Evolutionary conservation across 2,329 filamentous ascomycete genomes (phyloP).

Genomic region (Claviceps spartinae): DNA sequence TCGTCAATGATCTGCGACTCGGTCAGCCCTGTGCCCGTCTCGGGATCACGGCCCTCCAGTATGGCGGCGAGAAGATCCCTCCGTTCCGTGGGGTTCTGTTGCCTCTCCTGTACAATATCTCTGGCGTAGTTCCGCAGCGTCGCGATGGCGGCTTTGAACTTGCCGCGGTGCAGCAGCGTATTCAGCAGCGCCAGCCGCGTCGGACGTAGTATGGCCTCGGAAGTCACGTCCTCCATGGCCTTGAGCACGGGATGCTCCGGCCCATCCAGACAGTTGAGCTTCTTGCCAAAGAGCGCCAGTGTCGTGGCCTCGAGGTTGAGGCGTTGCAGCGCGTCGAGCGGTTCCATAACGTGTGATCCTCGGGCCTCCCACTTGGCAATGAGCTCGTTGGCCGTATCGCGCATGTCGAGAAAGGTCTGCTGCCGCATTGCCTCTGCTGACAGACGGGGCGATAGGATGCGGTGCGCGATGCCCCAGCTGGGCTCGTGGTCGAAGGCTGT

Average conservation of each 20-base stretch:
- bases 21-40: conserved; percentile 43
- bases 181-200: conserved; percentile 37
- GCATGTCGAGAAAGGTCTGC: conserved; percentile 31
- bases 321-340: conserved; percentile 36
- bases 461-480: conserved; percentile 36
- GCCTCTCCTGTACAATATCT: conserved; percentile 43
- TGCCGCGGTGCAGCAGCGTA: conserved; percentile 34
- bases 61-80: conserved; percentile 49
- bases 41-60: conserved; percentile 43
- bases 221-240: conserved; percentile 41
- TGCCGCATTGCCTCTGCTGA: conserved; percentile 18
- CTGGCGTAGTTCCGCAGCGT: conserved; percentile 40
- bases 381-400: conserved; percentile 34
- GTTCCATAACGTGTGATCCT: conserved; percentile 21
- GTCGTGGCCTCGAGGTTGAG: conserved; percentile 39
- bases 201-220: conserved; percentile 41
- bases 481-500: conserved; percentile 34
- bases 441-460: conserved; percentile 36
- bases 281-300: conserved; percentile 36
- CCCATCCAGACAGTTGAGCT: conserved; percentile 31
- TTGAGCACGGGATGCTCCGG: conserved; percentile 33
- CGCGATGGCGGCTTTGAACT: conserved; percentile 39
- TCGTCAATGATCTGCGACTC: conserved; percentile 53
- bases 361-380: conserved; percentile 33
- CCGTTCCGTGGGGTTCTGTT: conserved; percentile 37